Percentiles rank a stretch among this genome's conserved stretches.
phyloP scores from a whole-genome alignment of 768 basidiomycete species.

The Cystofilobasidium bisporidii region DNA sequence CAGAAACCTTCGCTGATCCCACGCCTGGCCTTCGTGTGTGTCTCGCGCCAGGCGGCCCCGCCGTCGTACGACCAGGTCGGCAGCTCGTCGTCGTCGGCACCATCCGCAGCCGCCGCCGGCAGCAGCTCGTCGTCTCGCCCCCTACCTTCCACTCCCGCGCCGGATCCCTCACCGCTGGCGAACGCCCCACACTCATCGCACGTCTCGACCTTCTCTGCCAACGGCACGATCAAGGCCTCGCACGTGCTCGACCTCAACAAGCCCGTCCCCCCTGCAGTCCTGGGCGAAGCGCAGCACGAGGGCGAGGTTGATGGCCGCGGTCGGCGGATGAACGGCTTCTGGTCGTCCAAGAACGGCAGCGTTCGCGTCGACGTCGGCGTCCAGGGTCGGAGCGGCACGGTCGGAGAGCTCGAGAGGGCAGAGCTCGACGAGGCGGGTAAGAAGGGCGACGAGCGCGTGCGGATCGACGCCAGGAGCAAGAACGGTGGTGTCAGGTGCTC shows the following conservation, averaged over 20 bases:
- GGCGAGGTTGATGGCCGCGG: background rate
- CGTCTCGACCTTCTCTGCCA: background rate
- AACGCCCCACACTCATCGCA: constrained; percentile 12
- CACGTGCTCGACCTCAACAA: constrained; percentile 17
- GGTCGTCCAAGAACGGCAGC: background rate
- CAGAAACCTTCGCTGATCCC: too few species aligned
- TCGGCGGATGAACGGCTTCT: constrained; percentile 7
- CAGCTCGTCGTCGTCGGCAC: too few species aligned
- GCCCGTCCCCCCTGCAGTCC: background rate
- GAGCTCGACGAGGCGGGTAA: background rate
- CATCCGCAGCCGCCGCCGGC: background rate
- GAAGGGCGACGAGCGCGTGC: background rate
- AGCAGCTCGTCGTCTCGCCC: background rate
- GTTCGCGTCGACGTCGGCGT: constrained; percentile 9
- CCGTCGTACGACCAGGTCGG: background rate
- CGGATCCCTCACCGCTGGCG: background rate
- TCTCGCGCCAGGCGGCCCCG: background rate
- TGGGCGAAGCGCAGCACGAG: background rate
- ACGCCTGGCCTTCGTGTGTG: background rate
- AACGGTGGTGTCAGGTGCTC: background rate
- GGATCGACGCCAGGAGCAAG: background rate
- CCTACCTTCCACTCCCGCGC: background rate
- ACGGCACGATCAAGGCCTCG: background rate
- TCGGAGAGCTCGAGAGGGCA: too few species aligned
- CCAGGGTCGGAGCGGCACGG: background rate